A percentile compares a stretch with the other conserved stretches of the same genome.
These are phyloP conservation scores for Skeletonema menzelii DNA, from an alignment of 108 stramenopile species.

Conservation along the genomic window DNA sequence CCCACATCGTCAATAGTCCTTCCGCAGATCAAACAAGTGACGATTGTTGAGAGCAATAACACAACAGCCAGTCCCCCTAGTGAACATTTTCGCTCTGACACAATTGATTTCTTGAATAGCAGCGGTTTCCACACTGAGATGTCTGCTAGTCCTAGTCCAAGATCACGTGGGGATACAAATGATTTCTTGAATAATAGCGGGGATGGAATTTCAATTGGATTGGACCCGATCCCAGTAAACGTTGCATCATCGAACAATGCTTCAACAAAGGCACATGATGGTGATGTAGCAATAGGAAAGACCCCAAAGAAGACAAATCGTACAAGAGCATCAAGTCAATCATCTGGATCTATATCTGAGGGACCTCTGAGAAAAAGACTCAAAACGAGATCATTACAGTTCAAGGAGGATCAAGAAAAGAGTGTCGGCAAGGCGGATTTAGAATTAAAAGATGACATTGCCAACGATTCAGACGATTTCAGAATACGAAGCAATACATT, in stretches of 20 bases:
- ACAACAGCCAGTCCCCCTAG: neutral
- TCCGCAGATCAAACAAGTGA: conserved; percentile 10
- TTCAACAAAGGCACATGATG: neutral
- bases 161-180: conserved; percentile 20
- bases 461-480: conserved; percentile 18
- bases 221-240: neutral
- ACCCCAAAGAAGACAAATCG: conserved; percentile 42
- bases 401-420: conserved; percentile 9
- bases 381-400: conserved; percentile 33
- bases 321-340: conserved; percentile 11
- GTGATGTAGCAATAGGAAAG: conserved; percentile 16
- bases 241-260: neutral
- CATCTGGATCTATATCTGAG: conserved; percentile 12
- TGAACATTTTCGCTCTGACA: conserved; percentile 6
- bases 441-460: conserved; percentile 16
- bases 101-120: conserved; percentile 28
- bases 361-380: conserved; percentile 29
- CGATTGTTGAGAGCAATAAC: neutral
- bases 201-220: neutral
- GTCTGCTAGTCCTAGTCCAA: neutral
- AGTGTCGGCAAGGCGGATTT: neutral
- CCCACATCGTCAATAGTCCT: conserved; percentile 20
- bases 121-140: neutral
- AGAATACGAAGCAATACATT: conserved; percentile 30
- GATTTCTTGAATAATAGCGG: conserved; percentile 19